phyloP scores from a whole-genome alignment of 768 basidiomycete species.

The Leccinum boreale region DNA sequence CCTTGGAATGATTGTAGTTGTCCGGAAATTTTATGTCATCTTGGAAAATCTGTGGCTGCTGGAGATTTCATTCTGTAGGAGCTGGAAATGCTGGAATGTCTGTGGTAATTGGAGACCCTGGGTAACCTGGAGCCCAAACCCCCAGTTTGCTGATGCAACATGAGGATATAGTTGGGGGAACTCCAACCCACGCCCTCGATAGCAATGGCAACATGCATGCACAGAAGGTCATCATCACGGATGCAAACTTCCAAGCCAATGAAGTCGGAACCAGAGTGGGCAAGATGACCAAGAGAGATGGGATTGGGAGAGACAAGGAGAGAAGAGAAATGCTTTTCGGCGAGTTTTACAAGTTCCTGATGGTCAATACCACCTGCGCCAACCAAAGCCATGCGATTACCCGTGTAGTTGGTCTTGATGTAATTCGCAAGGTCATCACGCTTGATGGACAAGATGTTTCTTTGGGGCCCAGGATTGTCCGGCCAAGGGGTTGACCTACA shows the following conservation, averaged over 20 bases:
- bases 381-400: conserved; percentile 98
- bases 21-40: too few species aligned
- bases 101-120: too few species aligned
- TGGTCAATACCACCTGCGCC: conserved; percentile 96
- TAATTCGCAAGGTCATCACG: conserved; percentile 84
- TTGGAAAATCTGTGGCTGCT: too few species aligned
- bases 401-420: conserved; percentile 97
- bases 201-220: conserved; percentile 92
- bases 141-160: too few species aligned
- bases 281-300: conserved; percentile 78
- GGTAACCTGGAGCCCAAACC: too few species aligned
- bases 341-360: conserved; percentile 87
- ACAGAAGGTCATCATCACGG: conserved; percentile 86
- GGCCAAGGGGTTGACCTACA: conserved; percentile 88
- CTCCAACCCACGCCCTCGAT: conserved; percentile 98
- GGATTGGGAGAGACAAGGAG: conserved; percentile 88
- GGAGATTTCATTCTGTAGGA: too few species aligned
- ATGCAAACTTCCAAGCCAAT: conserved; percentile 93
- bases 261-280: conserved; percentile 78
- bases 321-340: conserved; percentile 87
- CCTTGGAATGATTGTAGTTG: too few species aligned
- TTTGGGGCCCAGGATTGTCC: conserved; percentile 97
- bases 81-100: too few species aligned
- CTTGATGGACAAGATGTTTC: conserved; percentile 94
- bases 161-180: conserved; percentile 98